Evolutionary conservation across 768 basidiomycete species (phyloP), one percentile per base, ranked within the genome.

Genomic region (Lactifluus subvellereus): DNA sequence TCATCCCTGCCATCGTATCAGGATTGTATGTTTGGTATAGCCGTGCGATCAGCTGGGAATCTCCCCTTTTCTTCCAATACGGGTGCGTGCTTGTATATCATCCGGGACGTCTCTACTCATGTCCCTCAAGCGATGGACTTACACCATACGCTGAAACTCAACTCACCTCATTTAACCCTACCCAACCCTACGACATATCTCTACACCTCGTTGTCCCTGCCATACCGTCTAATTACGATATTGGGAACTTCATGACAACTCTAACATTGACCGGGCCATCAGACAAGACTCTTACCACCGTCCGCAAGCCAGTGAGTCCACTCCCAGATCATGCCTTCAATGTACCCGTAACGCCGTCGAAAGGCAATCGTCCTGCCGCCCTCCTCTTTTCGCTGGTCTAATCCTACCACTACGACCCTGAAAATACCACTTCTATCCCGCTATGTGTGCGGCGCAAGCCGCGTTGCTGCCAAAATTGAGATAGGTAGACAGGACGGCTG

Each of bases 221-320:
- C 4, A 80, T 81, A 18, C 83, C 85, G 62, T 73, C 84, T 22
- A 93, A 91, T 74, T 76, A 82, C 68, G 84, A 77, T 4, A 82
- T 94, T 3, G 91, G 91, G 47, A 94, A 94, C 72, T 94, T 93
- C 73, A 94, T 94, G 91, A 77, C 84, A 5, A 80, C 78, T 49
- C 71, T 93, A 40, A 84, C 80, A 1, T 73, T 94, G 32, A 77
- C 75, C 3, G 84, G 85, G 0, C 67, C 77, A 33, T 78, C 79
- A 18, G 91, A 91, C 72, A 82, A 79, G 68, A 87, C 89, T 6
- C 74, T 94, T 30, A 73, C 76, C 4, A 74, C 78, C 16, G 76
- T 83, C 59, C 85, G 89, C 64, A 79, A 82, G 65, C 83, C 91
- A 11, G 91, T 92, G 70, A 69, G 87, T 79, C 16, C 20, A 37